A percentile compares a stretch with the other conserved stretches of the same genome.
These are phyloP conservation scores for Penicillium sp. DNA, from an alignment of 2,329 filamentous ascomycete species.

Conservation along the genomic window DNA sequence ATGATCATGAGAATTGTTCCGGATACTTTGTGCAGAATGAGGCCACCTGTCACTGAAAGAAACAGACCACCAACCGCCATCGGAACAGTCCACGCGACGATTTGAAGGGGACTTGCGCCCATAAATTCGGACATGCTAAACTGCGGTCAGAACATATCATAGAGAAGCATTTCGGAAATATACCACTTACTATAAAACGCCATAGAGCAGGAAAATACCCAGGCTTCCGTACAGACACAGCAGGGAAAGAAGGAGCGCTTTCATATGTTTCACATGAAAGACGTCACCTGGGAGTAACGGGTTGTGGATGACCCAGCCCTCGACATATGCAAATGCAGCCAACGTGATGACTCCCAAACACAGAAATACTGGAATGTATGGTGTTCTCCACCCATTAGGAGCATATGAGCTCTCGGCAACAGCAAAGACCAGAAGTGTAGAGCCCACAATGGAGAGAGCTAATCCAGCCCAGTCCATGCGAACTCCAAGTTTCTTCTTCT, in stretches of 20 bases:
- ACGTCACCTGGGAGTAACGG: constrained; percentile 73
- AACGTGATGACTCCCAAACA: constrained; percentile 66
- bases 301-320: constrained; percentile 70
- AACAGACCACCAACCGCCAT: constrained; percentile 70
- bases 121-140: constrained; percentile 65
- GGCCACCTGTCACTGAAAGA: constrained; percentile 65
- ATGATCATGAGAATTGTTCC: constrained; percentile 67
- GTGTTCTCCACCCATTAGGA: constrained; percentile 70
- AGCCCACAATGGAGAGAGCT: constrained; percentile 63
- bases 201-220: constrained; percentile 71
- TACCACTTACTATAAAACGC: constrained; percentile 65
- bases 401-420: constrained; percentile 75
- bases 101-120: constrained; percentile 62
- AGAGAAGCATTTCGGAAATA: not conserved
- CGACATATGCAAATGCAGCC: constrained; percentile 66
- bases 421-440: constrained; percentile 74
- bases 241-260: constrained; percentile 62
- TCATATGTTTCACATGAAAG: constrained; percentile 72
- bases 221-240: constrained; percentile 71
- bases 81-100: constrained; percentile 71
- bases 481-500: constrained; percentile 43
- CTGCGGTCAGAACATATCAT: not conserved
- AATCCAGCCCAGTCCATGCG: constrained; percentile 74
- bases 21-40: constrained; percentile 69
- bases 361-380: constrained; percentile 71